These are phyloP conservation scores for Tuber melanosporum DNA, from an alignment of 495 filamentous ascomycete species.

Conservation along the genomic window DNA sequence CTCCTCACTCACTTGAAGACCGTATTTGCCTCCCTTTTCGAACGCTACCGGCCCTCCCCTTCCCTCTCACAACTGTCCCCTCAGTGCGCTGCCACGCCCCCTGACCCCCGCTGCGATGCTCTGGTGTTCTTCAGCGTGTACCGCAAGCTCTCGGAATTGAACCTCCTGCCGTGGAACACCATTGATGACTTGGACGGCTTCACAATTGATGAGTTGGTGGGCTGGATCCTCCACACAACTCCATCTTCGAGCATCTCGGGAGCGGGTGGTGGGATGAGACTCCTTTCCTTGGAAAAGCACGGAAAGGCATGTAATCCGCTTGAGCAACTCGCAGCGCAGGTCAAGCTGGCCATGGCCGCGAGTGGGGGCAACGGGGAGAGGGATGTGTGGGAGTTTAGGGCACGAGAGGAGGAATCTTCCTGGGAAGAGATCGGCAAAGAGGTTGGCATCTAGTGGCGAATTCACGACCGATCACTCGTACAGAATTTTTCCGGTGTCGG, in stretches of 20 bases:
- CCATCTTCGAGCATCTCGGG: neutral
- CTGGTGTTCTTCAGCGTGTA: neutral
- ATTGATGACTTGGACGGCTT: neutral
- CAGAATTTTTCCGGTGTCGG: neutral
- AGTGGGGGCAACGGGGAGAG: neutral
- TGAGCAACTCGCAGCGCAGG: neutral
- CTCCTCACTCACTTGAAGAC: neutral
- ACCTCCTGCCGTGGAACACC: neutral
- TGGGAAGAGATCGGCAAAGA: neutral
- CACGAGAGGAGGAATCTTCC: neutral
- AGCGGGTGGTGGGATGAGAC: neutral
- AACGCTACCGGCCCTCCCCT: neutral
- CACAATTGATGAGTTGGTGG: neutral
- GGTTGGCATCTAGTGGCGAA: neutral
- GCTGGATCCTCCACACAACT: neutral
- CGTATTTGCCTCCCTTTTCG: neutral
- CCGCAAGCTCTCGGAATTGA: neutral
- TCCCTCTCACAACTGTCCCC: neutral
- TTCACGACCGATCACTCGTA: neutral
- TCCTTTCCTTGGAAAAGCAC: neutral
- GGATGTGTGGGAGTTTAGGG: neutral
- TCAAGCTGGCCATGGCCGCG: neutral
- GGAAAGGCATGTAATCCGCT: neutral
- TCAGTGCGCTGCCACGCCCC: neutral
- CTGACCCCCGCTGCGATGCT: neutral